Evolutionary conservation across 2,329 filamentous ascomycete species (phyloP).

Genomic region (Aspergillus viridinutans): DNA sequence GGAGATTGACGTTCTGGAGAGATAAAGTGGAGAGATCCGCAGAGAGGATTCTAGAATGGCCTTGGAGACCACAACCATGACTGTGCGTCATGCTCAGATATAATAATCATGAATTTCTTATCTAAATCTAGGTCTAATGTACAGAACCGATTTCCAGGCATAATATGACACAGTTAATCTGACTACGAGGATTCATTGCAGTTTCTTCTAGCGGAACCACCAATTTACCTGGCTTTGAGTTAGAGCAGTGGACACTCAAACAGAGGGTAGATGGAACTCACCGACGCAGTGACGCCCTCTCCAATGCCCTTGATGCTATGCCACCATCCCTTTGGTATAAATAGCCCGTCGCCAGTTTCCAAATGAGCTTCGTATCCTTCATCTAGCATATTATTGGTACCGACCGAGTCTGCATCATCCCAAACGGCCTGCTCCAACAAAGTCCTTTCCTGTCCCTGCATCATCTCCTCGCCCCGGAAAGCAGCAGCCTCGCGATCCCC

Average conservation of each 20-base stretch:
- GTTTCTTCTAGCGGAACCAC: conserved; percentile 64
- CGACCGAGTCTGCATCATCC: conserved; percentile 38
- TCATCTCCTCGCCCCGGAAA: conserved; percentile 83
- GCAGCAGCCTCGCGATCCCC: conserved; percentile 35
- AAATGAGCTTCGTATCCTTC: conserved; percentile 53
- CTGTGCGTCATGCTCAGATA: not conserved
- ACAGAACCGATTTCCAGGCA: not conserved
- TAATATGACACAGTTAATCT: not conserved
- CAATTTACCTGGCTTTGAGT: conserved; percentile 58
- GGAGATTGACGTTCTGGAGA: not conserved
- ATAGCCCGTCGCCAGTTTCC: conserved; percentile 64
- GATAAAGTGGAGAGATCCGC: not conserved
- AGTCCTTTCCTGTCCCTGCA: conserved; percentile 69
- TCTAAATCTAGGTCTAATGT: not conserved
- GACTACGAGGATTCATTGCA: not conserved
- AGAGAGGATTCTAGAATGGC: conserved; percentile 17
- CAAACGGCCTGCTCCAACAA: conserved; percentile 68
- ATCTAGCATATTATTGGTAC: conserved; percentile 21
- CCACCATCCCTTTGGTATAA: conserved; percentile 83
- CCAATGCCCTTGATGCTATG: conserved; percentile 70
- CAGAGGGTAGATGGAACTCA: conserved; percentile 31
- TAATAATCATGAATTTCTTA: not conserved
- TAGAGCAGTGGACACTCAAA: not conserved
- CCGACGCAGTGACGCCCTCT: conserved; percentile 55
- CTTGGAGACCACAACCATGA: not conserved